Percentiles rank a stretch among this genome's conserved stretches.
These are phyloP conservation scores for Gossypium anomalum DNA, from an alignment of 345 rosid genomes.

Conservation along the genomic window DNA sequence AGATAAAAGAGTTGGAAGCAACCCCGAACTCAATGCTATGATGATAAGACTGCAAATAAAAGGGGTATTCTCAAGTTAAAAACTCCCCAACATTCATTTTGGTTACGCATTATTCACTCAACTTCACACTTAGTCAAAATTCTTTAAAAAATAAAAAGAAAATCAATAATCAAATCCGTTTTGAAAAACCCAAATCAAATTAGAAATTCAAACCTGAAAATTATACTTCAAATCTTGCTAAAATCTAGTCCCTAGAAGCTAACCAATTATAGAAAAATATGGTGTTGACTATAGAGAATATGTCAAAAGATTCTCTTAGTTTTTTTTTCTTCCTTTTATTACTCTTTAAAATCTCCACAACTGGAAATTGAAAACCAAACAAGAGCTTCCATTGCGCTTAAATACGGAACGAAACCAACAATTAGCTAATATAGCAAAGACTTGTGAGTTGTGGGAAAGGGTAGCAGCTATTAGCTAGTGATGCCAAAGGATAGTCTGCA, in stretches of 20 bases:
- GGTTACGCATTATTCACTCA: neutral
- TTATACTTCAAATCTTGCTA: neutral
- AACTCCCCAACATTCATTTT: neutral
- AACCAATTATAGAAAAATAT: neutral
- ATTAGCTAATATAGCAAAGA: too few relatives aligned
- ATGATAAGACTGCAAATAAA: too few relatives aligned
- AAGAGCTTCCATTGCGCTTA: neutral
- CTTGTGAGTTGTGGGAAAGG: too few relatives aligned
- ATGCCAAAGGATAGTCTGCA: neutral
- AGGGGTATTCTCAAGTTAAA: too few relatives aligned
- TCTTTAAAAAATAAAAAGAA: neutral
- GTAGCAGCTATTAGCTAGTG: neutral
- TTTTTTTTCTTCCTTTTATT: neutral
- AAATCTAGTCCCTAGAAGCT: neutral
- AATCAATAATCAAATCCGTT: neutral
- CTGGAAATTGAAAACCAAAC: neutral
- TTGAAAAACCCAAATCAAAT: neutral
- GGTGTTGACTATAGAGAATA: neutral
- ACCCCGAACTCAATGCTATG: too few relatives aligned
- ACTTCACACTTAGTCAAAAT: neutral
- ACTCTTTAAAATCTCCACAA: neutral
- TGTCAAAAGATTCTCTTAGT: neutral
- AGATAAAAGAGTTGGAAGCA: too few relatives aligned
- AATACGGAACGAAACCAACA: too few relatives aligned
- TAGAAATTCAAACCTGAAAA: neutral